Conservation (phyloP, 768 basidiomycete species). For the Boletus huronensis region DNA sequence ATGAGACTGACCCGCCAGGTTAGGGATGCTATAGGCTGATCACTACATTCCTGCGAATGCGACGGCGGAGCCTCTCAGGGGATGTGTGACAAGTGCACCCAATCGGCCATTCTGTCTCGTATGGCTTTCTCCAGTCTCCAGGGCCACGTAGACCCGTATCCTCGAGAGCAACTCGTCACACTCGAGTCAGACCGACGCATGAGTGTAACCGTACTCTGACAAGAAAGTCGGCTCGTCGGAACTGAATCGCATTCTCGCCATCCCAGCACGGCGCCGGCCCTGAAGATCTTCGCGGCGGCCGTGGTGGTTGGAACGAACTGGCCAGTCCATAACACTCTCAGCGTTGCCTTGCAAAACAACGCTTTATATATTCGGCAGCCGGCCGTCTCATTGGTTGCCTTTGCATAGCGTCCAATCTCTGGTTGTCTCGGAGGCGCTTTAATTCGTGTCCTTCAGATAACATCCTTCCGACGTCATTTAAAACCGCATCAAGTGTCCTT, state of each 20-base stretch:
- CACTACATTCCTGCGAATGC: conserved; percentile 8
- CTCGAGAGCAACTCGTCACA: background rate
- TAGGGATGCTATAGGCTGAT: background rate
- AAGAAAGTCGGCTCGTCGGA: background rate
- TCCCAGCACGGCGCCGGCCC: background rate
- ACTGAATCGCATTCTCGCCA: no score
- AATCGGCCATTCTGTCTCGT: background rate
- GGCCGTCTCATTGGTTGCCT: background rate
- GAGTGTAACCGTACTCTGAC: background rate
- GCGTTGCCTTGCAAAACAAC: background rate
- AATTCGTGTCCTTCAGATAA: background rate
- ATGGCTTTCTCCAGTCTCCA: background rate
- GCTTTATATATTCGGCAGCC: background rate
- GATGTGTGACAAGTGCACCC: conserved; percentile 5
- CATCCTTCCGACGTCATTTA: background rate
- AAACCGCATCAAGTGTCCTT: background rate
- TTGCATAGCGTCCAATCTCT: background rate
- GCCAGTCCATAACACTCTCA: background rate
- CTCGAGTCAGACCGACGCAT: background rate
- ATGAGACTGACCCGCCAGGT: background rate
- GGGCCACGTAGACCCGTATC: background rate
- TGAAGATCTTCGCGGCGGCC: background rate
- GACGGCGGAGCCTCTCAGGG: conserved; percentile 11
- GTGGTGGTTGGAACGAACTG: background rate
- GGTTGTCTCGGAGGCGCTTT: background rate